A percentile compares a stretch with the other conserved stretches of the same genome.
Conservation (phyloP, 2,329 filamentous ascomycete genomes). For the Endoconidiophora laricicola region DNA sequence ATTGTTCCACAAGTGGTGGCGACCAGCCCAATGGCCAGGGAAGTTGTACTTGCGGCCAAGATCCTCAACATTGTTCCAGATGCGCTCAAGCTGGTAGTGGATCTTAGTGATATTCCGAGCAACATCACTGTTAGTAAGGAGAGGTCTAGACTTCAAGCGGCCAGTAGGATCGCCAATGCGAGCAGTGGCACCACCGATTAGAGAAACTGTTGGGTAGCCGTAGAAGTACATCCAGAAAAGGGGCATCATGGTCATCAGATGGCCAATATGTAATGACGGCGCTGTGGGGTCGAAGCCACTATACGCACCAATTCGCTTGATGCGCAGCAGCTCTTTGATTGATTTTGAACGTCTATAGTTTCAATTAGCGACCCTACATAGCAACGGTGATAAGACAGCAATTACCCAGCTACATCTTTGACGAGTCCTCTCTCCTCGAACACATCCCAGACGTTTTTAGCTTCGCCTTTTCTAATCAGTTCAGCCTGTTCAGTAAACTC, state of each 20-base stretch:
- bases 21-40: constrained; percentile 45
- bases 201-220: constrained; percentile 49
- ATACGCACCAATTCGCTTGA: constrained; percentile 55
- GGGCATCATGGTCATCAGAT: constrained; percentile 67
- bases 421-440: constrained; percentile 58
- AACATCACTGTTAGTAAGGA: constrained; percentile 33
- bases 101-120: constrained; percentile 51
- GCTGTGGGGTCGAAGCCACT: constrained; percentile 73
- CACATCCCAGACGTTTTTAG: constrained; percentile 40
- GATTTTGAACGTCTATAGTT: constrained; percentile 26
- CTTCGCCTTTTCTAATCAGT: constrained; percentile 32
- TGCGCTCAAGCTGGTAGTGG: constrained; percentile 48
- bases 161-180: constrained; percentile 66
- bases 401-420: constrained; percentile 58
- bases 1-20: constrained; percentile 60
- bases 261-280: constrained; percentile 61
- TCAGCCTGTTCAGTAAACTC: constrained; percentile 33
- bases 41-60: constrained; percentile 52
- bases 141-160: constrained; percentile 44
- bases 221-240: constrained; percentile 72
- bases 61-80: constrained; percentile 58
- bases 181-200: constrained; percentile 60
- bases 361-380: background rate
- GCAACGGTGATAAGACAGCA: constrained; percentile 8
- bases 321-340: constrained; percentile 46